These are phyloP conservation scores for Tylopilus subfusipes DNA, from an alignment of 768 basidiomycete species.

Conservation along the genomic window DNA sequence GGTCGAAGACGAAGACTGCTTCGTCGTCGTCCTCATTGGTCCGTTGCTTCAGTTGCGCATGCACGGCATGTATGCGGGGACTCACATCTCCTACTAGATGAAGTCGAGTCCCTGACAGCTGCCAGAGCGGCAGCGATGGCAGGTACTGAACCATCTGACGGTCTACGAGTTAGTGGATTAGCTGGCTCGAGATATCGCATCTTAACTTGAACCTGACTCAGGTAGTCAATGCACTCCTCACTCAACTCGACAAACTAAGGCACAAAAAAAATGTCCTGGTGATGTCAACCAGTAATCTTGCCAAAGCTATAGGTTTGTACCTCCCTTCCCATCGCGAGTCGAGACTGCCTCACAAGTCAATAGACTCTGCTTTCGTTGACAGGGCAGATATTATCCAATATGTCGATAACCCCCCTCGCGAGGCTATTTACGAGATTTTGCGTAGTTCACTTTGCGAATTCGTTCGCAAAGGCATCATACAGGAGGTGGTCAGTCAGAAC, in stretches of 20 bases:
- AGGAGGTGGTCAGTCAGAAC: constrained; percentile 48
- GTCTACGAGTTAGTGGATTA: constrained; percentile 65
- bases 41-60: constrained; percentile 2
- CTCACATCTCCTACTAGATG: constrained; percentile 52
- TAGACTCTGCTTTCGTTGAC: constrained; percentile 94
- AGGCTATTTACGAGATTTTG: constrained; percentile 92
- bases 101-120: constrained; percentile 94
- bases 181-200: background rate
- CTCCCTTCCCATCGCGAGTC: background rate
- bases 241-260: constrained; percentile 94
- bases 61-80: constrained; percentile 3
- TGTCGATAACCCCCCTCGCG: constrained; percentile 83
- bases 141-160: constrained; percentile 95
- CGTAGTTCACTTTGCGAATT: constrained; percentile 80
- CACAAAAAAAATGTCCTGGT: constrained; percentile 92
- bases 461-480: constrained; percentile 66
- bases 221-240: constrained; percentile 97
- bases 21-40: constrained; percentile 95
- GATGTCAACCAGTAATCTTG: constrained; percentile 95
- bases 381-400: constrained; percentile 97
- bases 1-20: constrained; percentile 86
- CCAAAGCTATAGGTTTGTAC: constrained; percentile 82
- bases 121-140: constrained; percentile 93
- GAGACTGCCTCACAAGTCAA: background rate
- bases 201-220: constrained; percentile 31